phyloP scores from a whole-genome alignment of 768 basidiomycete genomes.

The Agrocybe pediades region DNA sequence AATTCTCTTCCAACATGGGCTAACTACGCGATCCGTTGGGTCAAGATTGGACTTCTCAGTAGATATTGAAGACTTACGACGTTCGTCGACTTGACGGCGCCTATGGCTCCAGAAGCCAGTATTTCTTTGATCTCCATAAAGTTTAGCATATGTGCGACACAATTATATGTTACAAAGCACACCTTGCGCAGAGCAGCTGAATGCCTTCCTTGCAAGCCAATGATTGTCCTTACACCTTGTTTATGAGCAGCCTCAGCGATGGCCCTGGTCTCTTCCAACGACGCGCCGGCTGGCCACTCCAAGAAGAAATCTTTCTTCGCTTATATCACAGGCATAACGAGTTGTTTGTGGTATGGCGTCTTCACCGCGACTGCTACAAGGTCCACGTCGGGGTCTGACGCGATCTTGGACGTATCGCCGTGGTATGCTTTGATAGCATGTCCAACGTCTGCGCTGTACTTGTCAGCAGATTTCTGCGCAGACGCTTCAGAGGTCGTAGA shows the following conservation, averaged over 20 bases:
- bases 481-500: constrained; percentile 32
- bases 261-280: constrained; percentile 29
- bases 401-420: constrained; percentile 29
- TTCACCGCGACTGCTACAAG: constrained; percentile 35
- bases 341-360: constrained; percentile 26
- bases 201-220: constrained; percentile 35
- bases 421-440: constrained; percentile 33
- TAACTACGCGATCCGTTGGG: not conserved
- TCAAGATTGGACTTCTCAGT: no score
- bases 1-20: constrained; percentile 4
- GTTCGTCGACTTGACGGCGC: constrained; percentile 27
- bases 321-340: constrained; percentile 29
- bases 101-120: constrained; percentile 29
- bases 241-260: constrained; percentile 29
- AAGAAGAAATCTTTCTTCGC: constrained; percentile 40
- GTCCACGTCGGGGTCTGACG: constrained; percentile 36
- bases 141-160: no score
- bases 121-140: constrained; percentile 32
- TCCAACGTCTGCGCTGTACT: constrained; percentile 25
- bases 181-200: constrained; percentile 29
- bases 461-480: constrained; percentile 27
- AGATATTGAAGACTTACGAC: constrained; percentile 13
- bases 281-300: constrained; percentile 38
- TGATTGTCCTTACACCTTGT: constrained; percentile 28
- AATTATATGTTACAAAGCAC: not conserved